Conservation (phyloP, 1,284 basidiomycete species). For the Heterobasidion occidentale region DNA sequence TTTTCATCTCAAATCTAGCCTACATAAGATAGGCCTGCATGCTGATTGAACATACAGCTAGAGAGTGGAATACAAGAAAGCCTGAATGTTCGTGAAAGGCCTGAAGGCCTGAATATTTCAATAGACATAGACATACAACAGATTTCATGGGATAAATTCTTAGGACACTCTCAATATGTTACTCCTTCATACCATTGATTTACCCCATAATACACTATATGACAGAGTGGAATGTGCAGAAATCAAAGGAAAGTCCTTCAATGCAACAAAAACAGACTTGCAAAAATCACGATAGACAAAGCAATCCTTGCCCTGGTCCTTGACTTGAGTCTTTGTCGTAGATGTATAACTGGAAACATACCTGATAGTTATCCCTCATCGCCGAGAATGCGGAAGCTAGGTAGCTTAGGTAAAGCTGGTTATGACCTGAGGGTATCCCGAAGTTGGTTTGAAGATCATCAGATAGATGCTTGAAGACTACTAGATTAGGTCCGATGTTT, state of each 20-base stretch:
- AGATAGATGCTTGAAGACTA: neutral
- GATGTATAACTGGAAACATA: neutral
- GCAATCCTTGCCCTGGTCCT: neutral
- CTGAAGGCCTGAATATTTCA: no score
- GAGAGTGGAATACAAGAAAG: no score
- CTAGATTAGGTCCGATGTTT: neutral
- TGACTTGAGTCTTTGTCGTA: neutral
- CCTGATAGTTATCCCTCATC: neutral
- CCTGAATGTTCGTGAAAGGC: no score
- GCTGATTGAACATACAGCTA: no score
- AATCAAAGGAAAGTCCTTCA: neutral
- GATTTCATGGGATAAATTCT: no score
- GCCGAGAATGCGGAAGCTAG: neutral
- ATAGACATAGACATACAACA: no score
- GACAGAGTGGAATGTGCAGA: neutral
- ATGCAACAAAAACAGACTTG: neutral
- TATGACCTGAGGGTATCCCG: neutral
- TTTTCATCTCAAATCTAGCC: no score
- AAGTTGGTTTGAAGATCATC: neutral
- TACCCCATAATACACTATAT: neutral
- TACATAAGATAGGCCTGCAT: no score
- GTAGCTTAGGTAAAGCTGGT: neutral
- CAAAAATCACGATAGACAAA: neutral
- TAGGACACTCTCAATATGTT: slow-evolving; percentile 5
- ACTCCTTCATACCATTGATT: neutral